Conservation (phyloP, 345 rosid species). For the Garcia nutans region DNA sequence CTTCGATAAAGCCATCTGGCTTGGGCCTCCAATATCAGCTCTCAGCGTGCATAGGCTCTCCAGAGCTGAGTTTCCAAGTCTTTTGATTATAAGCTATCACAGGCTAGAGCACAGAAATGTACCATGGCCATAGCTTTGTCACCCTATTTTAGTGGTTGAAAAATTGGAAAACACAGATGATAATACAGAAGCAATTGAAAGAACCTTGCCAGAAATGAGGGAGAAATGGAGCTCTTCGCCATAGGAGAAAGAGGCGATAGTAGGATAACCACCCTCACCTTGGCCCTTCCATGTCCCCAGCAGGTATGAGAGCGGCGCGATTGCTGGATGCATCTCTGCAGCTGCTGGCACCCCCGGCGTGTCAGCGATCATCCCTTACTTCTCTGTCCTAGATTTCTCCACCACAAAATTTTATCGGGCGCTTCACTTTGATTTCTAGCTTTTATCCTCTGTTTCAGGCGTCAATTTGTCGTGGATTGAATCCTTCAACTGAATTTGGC, state of each 20-base stretch:
- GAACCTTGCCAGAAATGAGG: constrained; percentile 49
- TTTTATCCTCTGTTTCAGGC: too few species aligned
- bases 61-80: constrained; percentile 64
- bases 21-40: constrained; percentile 71
- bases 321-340: constrained; percentile 45
- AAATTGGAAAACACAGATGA: background rate
- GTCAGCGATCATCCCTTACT: background rate
- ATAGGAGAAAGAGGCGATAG: constrained; percentile 57
- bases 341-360: background rate
- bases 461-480: too few species aligned
- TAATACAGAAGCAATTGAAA: background rate
- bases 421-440: too few species aligned
- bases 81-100: constrained; percentile 64
- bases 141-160: too few species aligned
- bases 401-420: background rate
- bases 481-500: too few species aligned
- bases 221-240: constrained; percentile 68
- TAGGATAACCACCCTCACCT: constrained; percentile 68
- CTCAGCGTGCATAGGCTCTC: constrained; percentile 80
- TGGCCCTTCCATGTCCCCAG: constrained; percentile 78
- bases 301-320: constrained; percentile 54
- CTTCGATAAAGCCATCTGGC: constrained; percentile 63
- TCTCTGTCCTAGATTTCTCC: background rate
- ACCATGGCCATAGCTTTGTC: background rate
- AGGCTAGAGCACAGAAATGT: constrained; percentile 33